Percentiles rank a stretch among this genome's conserved stretches.
These are phyloP conservation scores for Albugo candida DNA, from an alignment of 352 stramenopile genomes.

Conservation along the genomic window DNA sequence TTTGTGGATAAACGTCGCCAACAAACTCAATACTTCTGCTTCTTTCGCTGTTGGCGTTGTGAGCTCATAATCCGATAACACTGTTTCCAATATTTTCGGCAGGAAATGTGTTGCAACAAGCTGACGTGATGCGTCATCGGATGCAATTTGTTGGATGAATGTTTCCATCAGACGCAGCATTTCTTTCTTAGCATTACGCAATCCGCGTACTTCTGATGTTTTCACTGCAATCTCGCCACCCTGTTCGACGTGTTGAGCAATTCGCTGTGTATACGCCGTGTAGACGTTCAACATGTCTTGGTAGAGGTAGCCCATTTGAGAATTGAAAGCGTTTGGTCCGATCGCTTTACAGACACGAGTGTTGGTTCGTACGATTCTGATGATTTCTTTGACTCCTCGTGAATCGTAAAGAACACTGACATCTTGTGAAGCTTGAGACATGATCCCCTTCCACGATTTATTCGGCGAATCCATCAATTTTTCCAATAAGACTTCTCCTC, in stretches of 20 bases:
- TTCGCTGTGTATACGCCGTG: slow-evolving; percentile 94
- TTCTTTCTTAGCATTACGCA: slow-evolving; percentile 96
- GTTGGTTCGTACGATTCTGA: slow-evolving; percentile 98
- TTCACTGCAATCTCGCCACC: slow-evolving; percentile 89
- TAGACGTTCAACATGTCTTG: slow-evolving; percentile 99
- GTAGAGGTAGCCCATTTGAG: slow-evolving; percentile 96
- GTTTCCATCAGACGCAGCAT: slow-evolving; percentile 89
- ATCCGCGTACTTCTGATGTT: slow-evolving; percentile 79
- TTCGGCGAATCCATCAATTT: slow-evolving; percentile 95
- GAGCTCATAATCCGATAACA: slow-evolving; percentile 92
- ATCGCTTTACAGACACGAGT: slow-evolving; percentile 90
- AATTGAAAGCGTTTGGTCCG: slow-evolving; percentile 89
- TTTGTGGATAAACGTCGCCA: slow-evolving; percentile 93
- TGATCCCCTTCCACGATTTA: slow-evolving; percentile 76
- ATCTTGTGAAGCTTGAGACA: slow-evolving; percentile 51
- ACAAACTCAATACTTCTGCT: slow-evolving; percentile 87
- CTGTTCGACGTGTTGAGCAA: slow-evolving; percentile 78
- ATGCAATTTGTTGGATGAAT: slow-evolving; percentile 83
- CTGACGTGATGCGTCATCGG: slow-evolving; percentile 46
- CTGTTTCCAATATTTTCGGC: slow-evolving; percentile 90
- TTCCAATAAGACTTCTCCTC: slow-evolving; percentile 82
- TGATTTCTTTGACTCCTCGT: slow-evolving; percentile 79
- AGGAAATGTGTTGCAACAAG: slow-evolving; percentile 89
- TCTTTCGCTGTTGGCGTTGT: slow-evolving; percentile 56
- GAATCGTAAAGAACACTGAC: slow-evolving; percentile 64